A percentile compares a stretch with the other conserved stretches of the same genome.
Evolutionary conservation across 495 filamentous ascomycete species (phyloP).

Genomic region (Hypoxylon crocopeplum): DNA sequence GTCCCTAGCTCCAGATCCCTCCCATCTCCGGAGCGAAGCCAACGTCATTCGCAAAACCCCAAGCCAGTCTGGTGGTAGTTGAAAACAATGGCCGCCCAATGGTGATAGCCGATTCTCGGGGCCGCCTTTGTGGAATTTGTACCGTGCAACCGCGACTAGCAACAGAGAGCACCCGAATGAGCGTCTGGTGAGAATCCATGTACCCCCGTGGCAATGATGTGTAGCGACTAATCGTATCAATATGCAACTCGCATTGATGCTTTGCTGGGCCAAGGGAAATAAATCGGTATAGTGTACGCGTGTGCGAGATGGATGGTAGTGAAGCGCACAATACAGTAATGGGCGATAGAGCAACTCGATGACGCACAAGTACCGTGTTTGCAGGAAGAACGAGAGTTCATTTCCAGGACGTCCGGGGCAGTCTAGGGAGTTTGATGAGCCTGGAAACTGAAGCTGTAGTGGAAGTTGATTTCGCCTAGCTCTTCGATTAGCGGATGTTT

Average conservation of each 20-base stretch:
- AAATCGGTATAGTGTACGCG: background rate
- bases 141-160: background rate
- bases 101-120: no score
- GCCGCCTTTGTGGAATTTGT: background rate
- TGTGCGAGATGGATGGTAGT: background rate
- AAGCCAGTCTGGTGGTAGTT: background rate
- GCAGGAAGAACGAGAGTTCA: background rate
- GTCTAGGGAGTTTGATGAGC: background rate
- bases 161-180: constrained; percentile 1
- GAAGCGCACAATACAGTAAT: background rate
- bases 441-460: background rate
- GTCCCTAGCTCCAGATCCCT: constrained; percentile 1
- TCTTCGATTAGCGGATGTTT: no score
- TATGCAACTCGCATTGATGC: background rate
- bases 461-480: no score
- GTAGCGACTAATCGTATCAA: background rate
- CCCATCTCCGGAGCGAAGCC: background rate
- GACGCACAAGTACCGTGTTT: background rate
- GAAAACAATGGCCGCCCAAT: no score
- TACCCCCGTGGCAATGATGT: background rate
- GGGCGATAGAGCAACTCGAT: background rate
- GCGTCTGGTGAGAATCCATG: background rate
- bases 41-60: background rate
- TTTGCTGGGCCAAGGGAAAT: background rate
- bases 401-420: background rate